Evolutionary conservation across 1,284 basidiomycete species (phyloP).

Genomic region (Sanghuangporus baumii): DNA sequence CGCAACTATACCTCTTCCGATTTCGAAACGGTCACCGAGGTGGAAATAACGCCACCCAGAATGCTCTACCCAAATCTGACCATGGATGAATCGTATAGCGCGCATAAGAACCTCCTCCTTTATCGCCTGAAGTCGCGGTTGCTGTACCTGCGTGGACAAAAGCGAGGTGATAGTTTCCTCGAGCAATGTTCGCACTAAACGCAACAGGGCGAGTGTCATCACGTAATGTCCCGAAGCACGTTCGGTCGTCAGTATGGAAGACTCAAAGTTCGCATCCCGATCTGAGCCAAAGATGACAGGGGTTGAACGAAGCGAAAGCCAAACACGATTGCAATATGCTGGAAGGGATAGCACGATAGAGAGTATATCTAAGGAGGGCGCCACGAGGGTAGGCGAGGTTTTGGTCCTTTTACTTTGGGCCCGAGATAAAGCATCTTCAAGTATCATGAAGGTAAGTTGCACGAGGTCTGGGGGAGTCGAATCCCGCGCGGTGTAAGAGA

Average conservation of each 20-base stretch:
- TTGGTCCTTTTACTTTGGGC: conserved; percentile 34
- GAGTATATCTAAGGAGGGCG: conserved; percentile 76
- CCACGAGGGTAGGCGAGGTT: conserved; percentile 61
- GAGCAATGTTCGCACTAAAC: conserved; percentile 72
- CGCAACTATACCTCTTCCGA: conserved; percentile 59
- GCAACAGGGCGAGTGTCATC: conserved; percentile 73
- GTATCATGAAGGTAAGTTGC: conserved; percentile 74
- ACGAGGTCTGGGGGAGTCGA: conserved; percentile 63
- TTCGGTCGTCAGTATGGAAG: conserved; percentile 67
- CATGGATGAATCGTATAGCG: conserved; percentile 71
- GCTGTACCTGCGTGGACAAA: conserved; percentile 46
- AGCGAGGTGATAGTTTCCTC: conserved; percentile 63
- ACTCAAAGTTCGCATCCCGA: conserved; percentile 46
- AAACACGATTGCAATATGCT: conserved; percentile 71
- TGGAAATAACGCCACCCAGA: conserved; percentile 77
- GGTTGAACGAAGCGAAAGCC: conserved; percentile 81
- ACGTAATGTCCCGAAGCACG: conserved; percentile 69
- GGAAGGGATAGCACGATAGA: conserved; percentile 72
- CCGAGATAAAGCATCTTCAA: conserved; percentile 73
- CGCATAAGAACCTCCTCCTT: conserved; percentile 81
- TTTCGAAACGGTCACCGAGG: conserved; percentile 75
- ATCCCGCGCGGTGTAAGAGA: conserved; percentile 45
- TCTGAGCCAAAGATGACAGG: conserved; percentile 69
- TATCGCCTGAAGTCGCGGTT: conserved; percentile 54
- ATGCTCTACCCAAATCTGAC: conserved; percentile 83